These are phyloP conservation scores for Gossypium ekmanianum DNA, from an alignment of 345 rosid species.

Conservation along the genomic window DNA sequence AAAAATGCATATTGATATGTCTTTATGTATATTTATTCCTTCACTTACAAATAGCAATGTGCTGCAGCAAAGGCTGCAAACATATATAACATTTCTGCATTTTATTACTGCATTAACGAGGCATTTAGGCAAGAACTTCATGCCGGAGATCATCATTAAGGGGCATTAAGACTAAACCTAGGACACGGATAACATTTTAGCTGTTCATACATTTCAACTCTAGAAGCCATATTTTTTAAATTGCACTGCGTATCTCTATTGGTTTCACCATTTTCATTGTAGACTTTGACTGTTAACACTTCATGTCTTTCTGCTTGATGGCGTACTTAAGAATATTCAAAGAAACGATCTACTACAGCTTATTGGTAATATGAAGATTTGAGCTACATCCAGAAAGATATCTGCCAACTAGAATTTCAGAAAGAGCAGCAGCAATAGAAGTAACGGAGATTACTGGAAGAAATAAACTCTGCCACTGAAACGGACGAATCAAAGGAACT, in stretches of 20 bases:
- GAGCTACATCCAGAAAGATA: slow-evolving; percentile 18
- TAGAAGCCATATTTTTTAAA: neutral
- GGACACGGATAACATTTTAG: neutral
- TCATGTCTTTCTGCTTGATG: neutral
- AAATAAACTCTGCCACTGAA: slow-evolving; percentile 97
- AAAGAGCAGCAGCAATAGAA: slow-evolving; percentile 10
- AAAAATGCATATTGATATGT: neutral
- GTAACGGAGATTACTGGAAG: slow-evolving; percentile 69
- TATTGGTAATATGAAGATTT: neutral
- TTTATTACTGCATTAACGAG: neutral
- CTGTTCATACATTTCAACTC: neutral
- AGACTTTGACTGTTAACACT: neutral
- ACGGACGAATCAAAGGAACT: slow-evolving; percentile 86
- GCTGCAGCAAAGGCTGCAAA: neutral
- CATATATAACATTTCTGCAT: neutral
- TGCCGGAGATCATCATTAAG: neutral
- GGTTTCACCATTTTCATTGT: neutral
- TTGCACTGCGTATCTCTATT: neutral
- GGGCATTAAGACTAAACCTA: neutral
- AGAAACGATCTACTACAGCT: neutral
- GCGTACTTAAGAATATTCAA: neutral
- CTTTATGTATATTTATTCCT: neutral
- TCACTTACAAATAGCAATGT: neutral
- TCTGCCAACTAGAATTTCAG: slow-evolving; percentile 6
- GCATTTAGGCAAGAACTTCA: neutral